Percentiles rank a stretch among this genome's conserved stretches.
These are phyloP conservation scores for Magnaporthiopsis poae DNA, from an alignment of 2,329 filamentous ascomycete species.

Conservation along the genomic window DNA sequence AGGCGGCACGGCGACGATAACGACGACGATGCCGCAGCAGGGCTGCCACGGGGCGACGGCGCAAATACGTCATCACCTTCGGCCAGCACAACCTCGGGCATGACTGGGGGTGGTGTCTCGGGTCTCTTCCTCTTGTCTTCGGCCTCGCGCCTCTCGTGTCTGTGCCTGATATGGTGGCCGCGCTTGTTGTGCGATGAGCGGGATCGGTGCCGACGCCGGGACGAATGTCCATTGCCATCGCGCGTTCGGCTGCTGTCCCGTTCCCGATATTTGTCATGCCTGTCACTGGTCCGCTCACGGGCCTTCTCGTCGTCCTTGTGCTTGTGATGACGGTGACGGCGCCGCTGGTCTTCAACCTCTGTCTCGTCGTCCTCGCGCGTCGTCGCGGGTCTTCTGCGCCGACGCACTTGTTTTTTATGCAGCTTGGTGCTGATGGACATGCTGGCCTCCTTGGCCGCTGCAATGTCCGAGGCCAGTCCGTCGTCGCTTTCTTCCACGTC, in stretches of 20 bases:
- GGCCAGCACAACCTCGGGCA: conserved; percentile 10
- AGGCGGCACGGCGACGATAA: not conserved
- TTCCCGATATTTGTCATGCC: conserved; percentile 8
- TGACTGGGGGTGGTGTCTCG: conserved; percentile 3
- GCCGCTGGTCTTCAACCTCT: conserved; percentile 6
- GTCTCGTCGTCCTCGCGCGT: conserved; percentile 6
- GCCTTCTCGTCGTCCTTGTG: conserved; percentile 23
- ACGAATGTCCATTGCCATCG: conserved; percentile 17
- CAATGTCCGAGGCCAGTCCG: conserved; percentile 24
- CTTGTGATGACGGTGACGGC: conserved; percentile 17
- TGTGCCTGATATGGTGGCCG: conserved; percentile 16
- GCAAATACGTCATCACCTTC: conserved; percentile 13
- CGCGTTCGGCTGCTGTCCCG: conserved; percentile 17
- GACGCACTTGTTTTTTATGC: conserved; percentile 34
- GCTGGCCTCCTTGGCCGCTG: conserved; percentile 24
- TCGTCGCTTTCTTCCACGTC: conserved; percentile 16
- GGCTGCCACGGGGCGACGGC: conserved; percentile 13
- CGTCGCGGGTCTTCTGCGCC: conserved; percentile 21
- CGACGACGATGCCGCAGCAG: not conserved
- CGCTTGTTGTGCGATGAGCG: conserved; percentile 11
- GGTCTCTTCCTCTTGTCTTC: conserved; percentile 6
- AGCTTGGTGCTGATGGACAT: conserved; percentile 36
- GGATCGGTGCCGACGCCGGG: conserved; percentile 14
- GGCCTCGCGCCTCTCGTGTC: conserved; percentile 14
- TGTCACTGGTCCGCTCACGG: conserved; percentile 5